Percentiles rank a stretch among this genome's conserved stretches.
These are phyloP conservation scores for Protoeuglena noctilucae DNA, from an alignment of 139 green algal species.

Conservation along the genomic window DNA sequence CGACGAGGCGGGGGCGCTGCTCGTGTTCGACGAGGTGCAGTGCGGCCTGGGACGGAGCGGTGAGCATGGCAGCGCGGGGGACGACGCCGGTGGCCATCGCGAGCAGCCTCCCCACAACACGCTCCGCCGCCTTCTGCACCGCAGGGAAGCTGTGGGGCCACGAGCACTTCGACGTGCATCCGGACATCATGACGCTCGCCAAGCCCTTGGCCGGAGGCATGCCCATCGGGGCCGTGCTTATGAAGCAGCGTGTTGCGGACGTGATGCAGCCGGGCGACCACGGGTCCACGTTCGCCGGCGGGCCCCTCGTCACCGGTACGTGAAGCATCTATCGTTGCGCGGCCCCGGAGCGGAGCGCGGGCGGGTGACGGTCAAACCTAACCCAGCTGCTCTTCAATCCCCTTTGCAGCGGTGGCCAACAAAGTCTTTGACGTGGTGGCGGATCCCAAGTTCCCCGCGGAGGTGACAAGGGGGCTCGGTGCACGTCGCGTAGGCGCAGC, in stretches of 20 bases:
- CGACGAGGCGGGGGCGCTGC: conserved; percentile 76
- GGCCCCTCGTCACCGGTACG: conserved; percentile 85
- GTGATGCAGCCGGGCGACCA: conserved; percentile 89
- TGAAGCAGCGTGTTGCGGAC: conserved; percentile 79
- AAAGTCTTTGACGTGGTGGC: background rate
- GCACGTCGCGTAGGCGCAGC: no score
- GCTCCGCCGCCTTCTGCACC: no score
- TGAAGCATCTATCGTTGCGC: no score
- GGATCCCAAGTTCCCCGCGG: conserved; percentile 72
- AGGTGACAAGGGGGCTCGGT: no score
- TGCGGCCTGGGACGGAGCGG: conserved; percentile 35
- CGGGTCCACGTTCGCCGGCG: conserved; percentile 93
- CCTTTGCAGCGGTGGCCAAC: conserved; percentile 65
- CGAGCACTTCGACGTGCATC: conserved; percentile 66
- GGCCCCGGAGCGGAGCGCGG: no score
- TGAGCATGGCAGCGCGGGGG: conserved; percentile 52
- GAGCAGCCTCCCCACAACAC: no score
- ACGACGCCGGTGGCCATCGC: no score
- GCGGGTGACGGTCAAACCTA: no score
- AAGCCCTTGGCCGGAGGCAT: conserved; percentile 94
- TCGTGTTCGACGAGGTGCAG: conserved; percentile 97
- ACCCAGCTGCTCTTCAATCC: conserved; percentile 40
- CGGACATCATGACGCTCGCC: conserved; percentile 93
- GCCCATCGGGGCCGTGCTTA: conserved; percentile 84
- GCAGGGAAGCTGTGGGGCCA: conserved; percentile 86